Evolutionary conservation across 805 yeast genomes (phyloP).

Genomic region (Tetrapisispora nanseiensis): DNA sequence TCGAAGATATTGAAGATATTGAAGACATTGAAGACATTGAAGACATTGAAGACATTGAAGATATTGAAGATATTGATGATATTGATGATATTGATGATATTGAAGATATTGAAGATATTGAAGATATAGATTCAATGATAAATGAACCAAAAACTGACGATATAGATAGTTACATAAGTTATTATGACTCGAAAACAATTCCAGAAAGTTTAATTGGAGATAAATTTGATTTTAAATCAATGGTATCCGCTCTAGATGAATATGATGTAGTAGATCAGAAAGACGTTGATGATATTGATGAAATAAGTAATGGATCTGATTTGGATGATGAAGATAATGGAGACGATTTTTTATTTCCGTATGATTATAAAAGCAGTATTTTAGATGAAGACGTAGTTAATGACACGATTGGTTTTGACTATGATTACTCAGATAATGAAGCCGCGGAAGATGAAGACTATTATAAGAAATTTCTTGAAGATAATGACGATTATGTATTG

Average conservation of each 20-base stretch:
- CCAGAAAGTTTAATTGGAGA: background rate
- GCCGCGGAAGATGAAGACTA: slow-evolving; percentile 6
- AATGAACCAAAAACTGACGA: background rate
- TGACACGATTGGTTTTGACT: background rate
- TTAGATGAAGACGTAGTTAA: slow-evolving; percentile 1
- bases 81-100: background rate
- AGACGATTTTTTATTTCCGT: no score
- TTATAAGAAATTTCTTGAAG: slow-evolving; percentile 7
- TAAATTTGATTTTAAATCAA: slow-evolving; percentile 11
- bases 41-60: background rate
- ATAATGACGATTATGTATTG: slow-evolving; percentile 2
- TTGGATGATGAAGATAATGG: slow-evolving; percentile 2
- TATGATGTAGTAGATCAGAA: slow-evolving; percentile 19
- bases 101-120: background rate
- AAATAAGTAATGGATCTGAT: slow-evolving; percentile 5
- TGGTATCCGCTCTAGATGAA: slow-evolving; percentile 24
- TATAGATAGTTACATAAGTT: background rate
- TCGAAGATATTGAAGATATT: slow-evolving; percentile 1
- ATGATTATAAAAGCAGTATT: no score
- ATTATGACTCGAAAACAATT: background rate
- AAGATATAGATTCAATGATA: background rate
- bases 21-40: background rate
- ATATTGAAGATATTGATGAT: background rate
- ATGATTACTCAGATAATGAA: slow-evolving; percentile 5
- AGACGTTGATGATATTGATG: slow-evolving; percentile 1